These are phyloP conservation scores for Hypsizygus ulmarius DNA, from an alignment of 1,284 basidiomycete genomes.

Conservation along the genomic window DNA sequence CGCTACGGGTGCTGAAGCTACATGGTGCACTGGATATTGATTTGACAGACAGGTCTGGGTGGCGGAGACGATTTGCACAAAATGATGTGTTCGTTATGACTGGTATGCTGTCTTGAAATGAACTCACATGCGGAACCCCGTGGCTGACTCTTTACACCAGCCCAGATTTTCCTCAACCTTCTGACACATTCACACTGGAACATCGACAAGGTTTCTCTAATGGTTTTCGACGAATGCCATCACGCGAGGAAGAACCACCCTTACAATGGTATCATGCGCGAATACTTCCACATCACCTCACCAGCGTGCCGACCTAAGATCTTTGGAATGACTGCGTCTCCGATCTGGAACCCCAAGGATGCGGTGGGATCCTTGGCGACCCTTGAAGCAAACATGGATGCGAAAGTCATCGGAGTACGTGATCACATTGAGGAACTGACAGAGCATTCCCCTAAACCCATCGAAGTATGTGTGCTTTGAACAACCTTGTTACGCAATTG, in stretches of 20 bases:
- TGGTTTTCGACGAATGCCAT: conserved; percentile 84
- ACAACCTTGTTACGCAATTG: background rate
- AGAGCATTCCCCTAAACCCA: conserved; percentile 58
- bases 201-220: conserved; percentile 66
- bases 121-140: background rate
- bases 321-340: conserved; percentile 89
- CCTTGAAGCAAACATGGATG: conserved; percentile 71
- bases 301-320: conserved; percentile 61
- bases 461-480: conserved; percentile 50
- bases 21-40: conserved; percentile 70
- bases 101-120: conserved; percentile 36
- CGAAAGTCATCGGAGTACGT: conserved; percentile 70
- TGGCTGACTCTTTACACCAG: conserved; percentile 35
- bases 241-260: conserved; percentile 78
- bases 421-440: conserved; percentile 63
- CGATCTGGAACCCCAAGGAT: conserved; percentile 73
- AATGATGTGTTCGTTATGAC: conserved; percentile 83
- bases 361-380: conserved; percentile 54
- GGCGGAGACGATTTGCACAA: conserved; percentile 59
- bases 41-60: conserved; percentile 61
- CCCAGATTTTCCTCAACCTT: conserved; percentile 78
- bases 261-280: conserved; percentile 77
- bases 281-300: conserved; percentile 58
- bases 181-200: conserved; percentile 78
- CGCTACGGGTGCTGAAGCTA: conserved; percentile 62